Evolutionary conservation across 257 asterid species (phyloP), one percentile per base, ranked within the genome.

Genomic region (Linaria vulgaris): DNA sequence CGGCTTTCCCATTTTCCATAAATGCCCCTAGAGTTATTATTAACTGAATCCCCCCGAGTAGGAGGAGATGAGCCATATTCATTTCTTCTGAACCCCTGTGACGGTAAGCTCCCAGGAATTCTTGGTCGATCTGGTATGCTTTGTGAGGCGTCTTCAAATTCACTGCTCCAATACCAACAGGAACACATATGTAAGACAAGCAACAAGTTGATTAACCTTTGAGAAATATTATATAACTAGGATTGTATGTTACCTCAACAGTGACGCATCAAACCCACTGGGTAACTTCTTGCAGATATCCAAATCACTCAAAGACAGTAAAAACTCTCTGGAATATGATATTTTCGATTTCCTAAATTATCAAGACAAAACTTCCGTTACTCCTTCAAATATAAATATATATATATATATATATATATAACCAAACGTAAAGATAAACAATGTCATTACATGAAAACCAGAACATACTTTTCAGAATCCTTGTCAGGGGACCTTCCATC

Each of bases 1-100:
- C 90, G 97, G 70, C 71, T 78, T 34, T 85, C 96, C 91, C 96
- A 88, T 75, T 90, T 84, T 39, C 91, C 95, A 68, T 82, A 72
- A 67, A 13, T 71, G 66, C 82, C 75, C 52, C 86, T 82, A 61
- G 85, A 59, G 61, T 78, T 70, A 71, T 78, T 70, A 71, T 34
- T 73, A 61, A 78, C 74, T 38, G 81, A 48, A 57, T 85, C 91
- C 67, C 85, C 94, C 49, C 91, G 74, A 59, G 94, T 79, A 53
- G 92, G 96, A 52, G 94, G 97, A 15, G 97, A 85, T 38, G 89
- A 84, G 57, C 91, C 64, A 74, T 80, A 75, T 1, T 88, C 95
- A 9, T 44, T 79, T 53, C 80, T 83, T 74, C 85, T 80, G 74
- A 80, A 76, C 61, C 96, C 80, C 66, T 77, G 96, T 17, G 51